Conservation (phyloP, 2,329 filamentous ascomycete genomes). For the Hypoxylon sp. region DNA sequence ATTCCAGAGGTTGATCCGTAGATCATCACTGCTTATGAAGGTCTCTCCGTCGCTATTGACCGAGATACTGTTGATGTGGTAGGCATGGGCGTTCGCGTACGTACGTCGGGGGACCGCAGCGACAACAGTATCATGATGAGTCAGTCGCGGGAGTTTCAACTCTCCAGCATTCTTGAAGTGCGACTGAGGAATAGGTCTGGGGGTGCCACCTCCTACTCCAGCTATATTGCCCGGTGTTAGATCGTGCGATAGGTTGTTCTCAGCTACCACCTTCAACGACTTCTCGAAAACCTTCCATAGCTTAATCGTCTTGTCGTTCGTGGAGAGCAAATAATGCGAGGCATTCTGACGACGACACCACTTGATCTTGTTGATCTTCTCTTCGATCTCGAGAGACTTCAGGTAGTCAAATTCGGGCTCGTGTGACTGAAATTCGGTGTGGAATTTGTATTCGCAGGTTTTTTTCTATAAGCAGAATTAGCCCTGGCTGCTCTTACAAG, state of each 20-base stretch:
- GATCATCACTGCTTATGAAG: conserved; percentile 98
- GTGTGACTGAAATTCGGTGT: conserved; percentile 99
- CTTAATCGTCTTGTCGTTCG: conserved; percentile 99
- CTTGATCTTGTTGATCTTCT: conserved; percentile 99
- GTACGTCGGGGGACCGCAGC: conserved; percentile 95
- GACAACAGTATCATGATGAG: conserved; percentile 98
- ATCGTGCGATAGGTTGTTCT: conserved; percentile 98
- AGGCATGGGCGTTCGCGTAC: conserved; percentile 98
- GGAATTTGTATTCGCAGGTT: conserved; percentile 99
- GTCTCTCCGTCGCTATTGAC: conserved; percentile 99
- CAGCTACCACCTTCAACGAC: conserved; percentile 97
- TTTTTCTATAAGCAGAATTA: conserved; percentile 80
- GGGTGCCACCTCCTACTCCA: conserved; percentile 80
- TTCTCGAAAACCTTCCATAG: conserved; percentile 99
- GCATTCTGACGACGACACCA: conserved; percentile 99
- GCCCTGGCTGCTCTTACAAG: conserved; percentile 11
- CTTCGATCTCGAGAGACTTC: conserved; percentile 99
- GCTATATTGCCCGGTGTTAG: conserved; percentile 82
- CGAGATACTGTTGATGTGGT: conserved; percentile 99
- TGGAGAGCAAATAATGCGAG: conserved; percentile 97
- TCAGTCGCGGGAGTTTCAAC: conserved; percentile 94
- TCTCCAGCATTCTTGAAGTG: conserved; percentile 86
- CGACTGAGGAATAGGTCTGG: conserved; percentile 78
- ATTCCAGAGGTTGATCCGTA: conserved; percentile 99
- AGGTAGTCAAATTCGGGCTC: conserved; percentile 99